Base-by-base conservation (phyloP, 2,329 filamentous ascomycete genomes). In the Aspergillus aculeatinus region DNA sequence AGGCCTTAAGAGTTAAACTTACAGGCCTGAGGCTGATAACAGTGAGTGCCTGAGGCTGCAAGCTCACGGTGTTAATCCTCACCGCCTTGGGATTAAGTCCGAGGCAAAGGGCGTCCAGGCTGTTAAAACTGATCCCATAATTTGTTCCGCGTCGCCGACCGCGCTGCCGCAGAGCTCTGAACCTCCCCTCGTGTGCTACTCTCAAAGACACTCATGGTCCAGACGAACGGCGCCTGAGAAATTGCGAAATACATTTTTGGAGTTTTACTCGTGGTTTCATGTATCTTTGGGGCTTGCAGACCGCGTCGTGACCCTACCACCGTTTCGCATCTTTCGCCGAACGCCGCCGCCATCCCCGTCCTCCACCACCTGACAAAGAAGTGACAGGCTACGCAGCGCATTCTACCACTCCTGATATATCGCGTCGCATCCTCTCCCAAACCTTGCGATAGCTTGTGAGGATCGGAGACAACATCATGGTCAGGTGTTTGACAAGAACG, bases 51-150 rank as follows among this genome's bases (percentile, higher is more conserved):
- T 35, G 33, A 35, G 33, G 33, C 33, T 16, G 1, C 12, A 35
- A 5, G 1, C 12, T 4, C 10, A 5, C 62, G 62, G 63, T 57
- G 54, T 54, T 65, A 66, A 55, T 3, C 2, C 50, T 51, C 57
- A 66, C 64, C 64, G 64, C 64, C 62, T 60, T 58, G 7, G 10
- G 14, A 9, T 31, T 60, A 64, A 62, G 42, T 61, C 60, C 62
- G 55, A 47, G 50, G 55, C 56, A 59, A 57, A 57, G 16, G 60
- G 53, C 58, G 33, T 12, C 14, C 14, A 16, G 27, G 27, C 27
- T 29, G 60, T 48, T 58, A 62, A 62, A 64, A 51, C 60, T 62
- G 60, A 44, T 55, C 42, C 53, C 23, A 25, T 42, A 55, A 48
- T 48, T 55, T 44, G 42, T 47, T 55, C 53, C 42, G 53, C 53